Conservation (phyloP, 2,329 filamentous ascomycete genomes). For the Penicillium sclerotigenum region DNA sequence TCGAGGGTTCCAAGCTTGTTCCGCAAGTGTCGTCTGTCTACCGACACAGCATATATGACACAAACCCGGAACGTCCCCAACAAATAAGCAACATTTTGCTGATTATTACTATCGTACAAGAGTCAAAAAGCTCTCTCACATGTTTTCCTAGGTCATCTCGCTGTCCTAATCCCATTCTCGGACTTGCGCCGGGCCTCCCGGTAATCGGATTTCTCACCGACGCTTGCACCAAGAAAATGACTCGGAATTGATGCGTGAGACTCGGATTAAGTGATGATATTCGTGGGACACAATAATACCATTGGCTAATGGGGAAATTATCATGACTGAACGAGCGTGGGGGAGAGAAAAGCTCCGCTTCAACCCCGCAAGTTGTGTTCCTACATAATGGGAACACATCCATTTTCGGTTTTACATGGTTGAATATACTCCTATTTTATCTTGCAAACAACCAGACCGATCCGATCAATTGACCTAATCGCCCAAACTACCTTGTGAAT, state of each 20-base stretch:
- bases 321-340: conserved; percentile 12
- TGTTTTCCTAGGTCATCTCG: not conserved
- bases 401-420: not conserved
- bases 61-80: not conserved
- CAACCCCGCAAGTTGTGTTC: conserved; percentile 15
- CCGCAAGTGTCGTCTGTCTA: not conserved
- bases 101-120: not conserved
- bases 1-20: not conserved
- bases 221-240: not conserved
- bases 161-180: conserved; percentile 16
- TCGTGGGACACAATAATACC: not conserved
- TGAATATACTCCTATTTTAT: not conserved
- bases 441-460: not conserved
- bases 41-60: not conserved
- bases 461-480: not conserved
- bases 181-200: conserved; percentile 31
- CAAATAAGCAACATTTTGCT: not conserved
- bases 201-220: conserved; percentile 32
- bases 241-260: conserved; percentile 32
- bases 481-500: not conserved
- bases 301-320: conserved; percentile 8
- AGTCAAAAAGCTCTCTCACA: not conserved
- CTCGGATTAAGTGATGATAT: not conserved
- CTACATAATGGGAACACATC: conserved; percentile 9
- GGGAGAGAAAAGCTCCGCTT: conserved; percentile 9